A percentile compares a stretch with the other conserved stretches of the same genome.
phyloP scores from a whole-genome alignment of 2,329 filamentous ascomycete genomes.

The Fusarium sterilihyphosum region DNA sequence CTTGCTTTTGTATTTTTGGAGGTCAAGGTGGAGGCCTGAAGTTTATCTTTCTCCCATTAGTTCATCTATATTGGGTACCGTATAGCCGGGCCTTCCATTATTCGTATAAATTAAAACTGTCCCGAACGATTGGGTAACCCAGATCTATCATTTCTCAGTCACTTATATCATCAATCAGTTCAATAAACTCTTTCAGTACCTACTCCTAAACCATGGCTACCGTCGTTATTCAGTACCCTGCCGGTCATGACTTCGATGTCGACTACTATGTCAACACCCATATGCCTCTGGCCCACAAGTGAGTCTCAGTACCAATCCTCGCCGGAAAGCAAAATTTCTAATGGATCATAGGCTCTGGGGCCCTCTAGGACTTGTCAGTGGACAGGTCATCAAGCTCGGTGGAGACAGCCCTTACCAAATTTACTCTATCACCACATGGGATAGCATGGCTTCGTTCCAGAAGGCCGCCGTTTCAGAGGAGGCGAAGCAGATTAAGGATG shows the following conservation, averaged over 20 bases:
- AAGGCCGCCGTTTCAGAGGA: not conserved
- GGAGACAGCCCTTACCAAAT: slow-evolving; percentile 11
- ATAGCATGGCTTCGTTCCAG: slow-evolving; percentile 15
- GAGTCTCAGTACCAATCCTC: fast-evolving
- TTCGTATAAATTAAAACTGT: not conserved
- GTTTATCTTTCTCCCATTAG: not conserved
- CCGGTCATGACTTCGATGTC: slow-evolving; percentile 17
- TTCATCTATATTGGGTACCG: not conserved
- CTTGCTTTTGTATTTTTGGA: not conserved
- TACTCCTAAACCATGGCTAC: not conserved
- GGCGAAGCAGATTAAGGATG: not conserved
- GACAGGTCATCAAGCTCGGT: not conserved
- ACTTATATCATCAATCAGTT: not conserved
- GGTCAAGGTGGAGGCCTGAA: not conserved
- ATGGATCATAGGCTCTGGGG: not conserved
- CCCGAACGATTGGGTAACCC: not conserved
- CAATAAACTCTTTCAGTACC: too few species aligned
- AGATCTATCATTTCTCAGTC: not conserved
- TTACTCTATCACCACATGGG: slow-evolving; percentile 3
- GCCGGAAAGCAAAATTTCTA: fast-evolving
- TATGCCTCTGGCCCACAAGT: slow-evolving; percentile 9
- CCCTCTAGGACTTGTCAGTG: not conserved
- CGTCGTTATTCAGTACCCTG: slow-evolving; percentile 11
- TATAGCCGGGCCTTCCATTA: not conserved
- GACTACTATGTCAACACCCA: slow-evolving; percentile 18